Evolutionary conservation across 192 early-diverging fungal species (phyloP).

Genomic region (Chytriomyces sp.): DNA sequence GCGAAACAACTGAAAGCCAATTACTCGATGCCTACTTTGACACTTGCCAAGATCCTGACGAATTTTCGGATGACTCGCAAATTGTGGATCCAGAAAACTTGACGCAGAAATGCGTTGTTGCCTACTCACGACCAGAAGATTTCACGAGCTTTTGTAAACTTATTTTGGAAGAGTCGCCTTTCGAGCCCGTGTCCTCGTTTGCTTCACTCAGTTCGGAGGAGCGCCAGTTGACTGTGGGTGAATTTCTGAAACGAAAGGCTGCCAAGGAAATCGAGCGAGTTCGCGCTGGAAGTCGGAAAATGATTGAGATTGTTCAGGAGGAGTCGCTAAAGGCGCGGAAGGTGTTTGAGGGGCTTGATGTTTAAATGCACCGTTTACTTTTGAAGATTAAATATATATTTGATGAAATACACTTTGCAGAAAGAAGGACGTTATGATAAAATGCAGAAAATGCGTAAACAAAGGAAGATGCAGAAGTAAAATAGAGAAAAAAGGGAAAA

Average conservation of each 20-base stretch:
- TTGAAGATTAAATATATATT: too few species aligned
- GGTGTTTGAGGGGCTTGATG: not conserved
- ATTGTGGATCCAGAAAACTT: not conserved
- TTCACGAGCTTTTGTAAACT: not conserved
- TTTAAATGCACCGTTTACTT: not conserved
- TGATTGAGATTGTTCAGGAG: not conserved
- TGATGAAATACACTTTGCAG: too few species aligned
- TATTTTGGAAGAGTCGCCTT: not conserved
- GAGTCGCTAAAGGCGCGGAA: not conserved
- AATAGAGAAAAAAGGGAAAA: too few species aligned
- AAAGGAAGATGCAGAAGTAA: too few species aligned
- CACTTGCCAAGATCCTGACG: not conserved
- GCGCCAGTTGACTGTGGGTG: not conserved
- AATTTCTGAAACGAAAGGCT: not conserved
- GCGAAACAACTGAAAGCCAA: too few species aligned
- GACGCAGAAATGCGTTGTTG: not conserved
- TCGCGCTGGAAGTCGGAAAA: not conserved
- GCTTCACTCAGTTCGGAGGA: not conserved
- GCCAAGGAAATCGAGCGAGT: not conserved
- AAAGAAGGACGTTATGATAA: too few species aligned
- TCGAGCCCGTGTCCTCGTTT: not conserved
- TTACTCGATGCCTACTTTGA: too few species aligned
- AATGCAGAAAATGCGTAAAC: too few species aligned
- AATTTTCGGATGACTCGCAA: not conserved
- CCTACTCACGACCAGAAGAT: not conserved